phyloP scores from a whole-genome alignment of 1,139 yeast genomes.

The Yamadazyma kanchanaburiensis region DNA sequence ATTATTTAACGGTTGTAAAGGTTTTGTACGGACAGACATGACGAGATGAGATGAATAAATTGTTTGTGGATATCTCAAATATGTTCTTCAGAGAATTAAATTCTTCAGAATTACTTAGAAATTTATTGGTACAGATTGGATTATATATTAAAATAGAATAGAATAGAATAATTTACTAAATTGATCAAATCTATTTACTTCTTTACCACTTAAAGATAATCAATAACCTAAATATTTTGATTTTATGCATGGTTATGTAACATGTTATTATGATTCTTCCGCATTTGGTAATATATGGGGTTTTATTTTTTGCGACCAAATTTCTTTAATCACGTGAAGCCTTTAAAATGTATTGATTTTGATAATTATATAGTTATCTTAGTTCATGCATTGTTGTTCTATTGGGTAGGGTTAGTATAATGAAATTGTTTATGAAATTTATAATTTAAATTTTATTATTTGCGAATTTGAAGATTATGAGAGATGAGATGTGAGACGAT shows the following conservation, averaged over 20 bases:
- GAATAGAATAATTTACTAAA: constrained; percentile 6
- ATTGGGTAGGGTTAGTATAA: background rate
- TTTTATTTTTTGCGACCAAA: constrained; percentile 7
- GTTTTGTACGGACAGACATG: constrained; percentile 41
- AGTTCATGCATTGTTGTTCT: background rate
- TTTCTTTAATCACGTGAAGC: background rate
- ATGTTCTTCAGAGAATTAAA: background rate
- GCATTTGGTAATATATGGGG: constrained; percentile 6
- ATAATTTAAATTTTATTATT: no score
- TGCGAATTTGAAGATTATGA: no score
- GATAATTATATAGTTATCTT: background rate
- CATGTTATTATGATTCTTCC: constrained; percentile 6
- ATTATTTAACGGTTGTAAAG: constrained; percentile 46
- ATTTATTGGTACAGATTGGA: background rate
- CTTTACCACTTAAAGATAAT: constrained; percentile 6
- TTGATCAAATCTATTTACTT: constrained; percentile 9
- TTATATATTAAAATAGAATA: constrained; percentile 4
- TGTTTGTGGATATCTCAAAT: constrained; percentile 1
- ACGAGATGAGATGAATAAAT: background rate
- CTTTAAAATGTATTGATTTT: background rate
- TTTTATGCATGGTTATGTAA: constrained; percentile 6
- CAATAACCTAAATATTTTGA: constrained; percentile 10
- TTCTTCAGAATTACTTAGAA: background rate
- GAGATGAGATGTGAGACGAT: no score
- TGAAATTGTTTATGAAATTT: background rate